A percentile compares a stretch with the other conserved stretches of the same genome.
These are phyloP conservation scores for Astragalus glycyphyllos DNA, from an alignment of 306 rosid species.

Conservation along the genomic window DNA sequence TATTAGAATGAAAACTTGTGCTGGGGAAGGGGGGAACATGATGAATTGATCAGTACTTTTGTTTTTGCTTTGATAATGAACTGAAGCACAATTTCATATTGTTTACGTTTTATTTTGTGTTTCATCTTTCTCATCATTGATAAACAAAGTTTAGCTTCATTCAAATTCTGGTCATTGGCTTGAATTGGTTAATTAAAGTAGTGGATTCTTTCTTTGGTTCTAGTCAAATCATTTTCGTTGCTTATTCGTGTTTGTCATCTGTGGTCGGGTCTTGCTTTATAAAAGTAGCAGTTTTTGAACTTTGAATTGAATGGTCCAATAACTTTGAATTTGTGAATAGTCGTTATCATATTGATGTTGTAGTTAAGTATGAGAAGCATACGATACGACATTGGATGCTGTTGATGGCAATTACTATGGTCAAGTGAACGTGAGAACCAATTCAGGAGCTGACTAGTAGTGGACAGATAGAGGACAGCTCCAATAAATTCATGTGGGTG, in stretches of 20 bases:
- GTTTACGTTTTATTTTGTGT: not conserved
- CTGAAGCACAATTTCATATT: conserved; percentile 37
- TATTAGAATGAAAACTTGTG: conserved; percentile 1
- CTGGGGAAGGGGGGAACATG: conserved; percentile 27
- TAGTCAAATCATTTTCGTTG: not conserved
- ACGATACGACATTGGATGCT: not conserved
- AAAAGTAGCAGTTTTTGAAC: not conserved
- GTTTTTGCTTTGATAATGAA: conserved; percentile 42
- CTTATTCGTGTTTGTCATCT: not conserved
- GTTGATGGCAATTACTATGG: conserved; percentile 6
- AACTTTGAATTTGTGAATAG: not conserved
- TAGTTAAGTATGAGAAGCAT: not conserved
- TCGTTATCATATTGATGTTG: not conserved
- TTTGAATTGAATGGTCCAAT: not conserved
- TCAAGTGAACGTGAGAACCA: not conserved
- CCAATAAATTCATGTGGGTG: not conserved
- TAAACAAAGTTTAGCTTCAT: conserved; percentile 43
- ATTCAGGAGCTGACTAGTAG: not conserved
- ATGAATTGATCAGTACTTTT: conserved; percentile 27
- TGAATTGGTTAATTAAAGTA: not conserved
- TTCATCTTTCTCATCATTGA: conserved; percentile 24
- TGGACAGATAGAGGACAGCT: not conserved
- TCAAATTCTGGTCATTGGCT: conserved; percentile 23
- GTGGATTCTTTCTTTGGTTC: conserved; percentile 5
- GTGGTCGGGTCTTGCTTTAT: not conserved